Conservation (phyloP, 495 filamentous ascomycete genomes). For the Aspergillus homomorphus region DNA sequence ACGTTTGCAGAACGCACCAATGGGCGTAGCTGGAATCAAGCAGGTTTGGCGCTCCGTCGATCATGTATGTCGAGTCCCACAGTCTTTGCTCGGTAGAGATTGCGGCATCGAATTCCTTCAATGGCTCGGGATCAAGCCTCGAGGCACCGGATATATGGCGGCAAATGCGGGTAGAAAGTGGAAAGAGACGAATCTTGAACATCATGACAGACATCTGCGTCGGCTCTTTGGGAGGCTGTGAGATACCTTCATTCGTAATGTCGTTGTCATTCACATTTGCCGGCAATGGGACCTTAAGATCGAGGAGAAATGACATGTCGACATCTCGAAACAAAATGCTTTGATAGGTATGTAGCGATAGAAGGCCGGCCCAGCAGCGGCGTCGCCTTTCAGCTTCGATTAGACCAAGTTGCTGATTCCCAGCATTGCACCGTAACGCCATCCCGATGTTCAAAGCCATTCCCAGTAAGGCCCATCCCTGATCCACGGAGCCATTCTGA, state of each 20-base stretch:
- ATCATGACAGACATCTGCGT: conserved; percentile 26
- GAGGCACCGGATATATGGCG: conserved; percentile 13
- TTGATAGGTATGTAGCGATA: conserved; percentile 23
- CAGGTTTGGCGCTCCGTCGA: conserved; percentile 17
- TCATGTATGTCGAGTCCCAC: conserved; percentile 20
- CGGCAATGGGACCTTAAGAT: conserved; percentile 10
- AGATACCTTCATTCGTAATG: conserved; percentile 13
- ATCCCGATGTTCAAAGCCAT: conserved; percentile 24
- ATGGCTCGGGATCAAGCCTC: background rate
- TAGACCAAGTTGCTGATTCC: too few relatives aligned
- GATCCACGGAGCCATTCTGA: conserved; percentile 21
- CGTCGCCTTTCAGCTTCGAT: conserved; percentile 18
- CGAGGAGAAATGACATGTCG: conserved; percentile 20
- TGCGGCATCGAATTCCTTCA: conserved; percentile 8
- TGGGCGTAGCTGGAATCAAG: conserved; percentile 19
- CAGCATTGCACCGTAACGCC: conserved; percentile 15
- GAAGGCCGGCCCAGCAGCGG: conserved; percentile 24
- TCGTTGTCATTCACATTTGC: conserved; percentile 22
- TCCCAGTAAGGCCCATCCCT: conserved; percentile 20
- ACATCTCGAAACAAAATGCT: conserved; percentile 21
- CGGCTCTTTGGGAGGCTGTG: conserved; percentile 10
- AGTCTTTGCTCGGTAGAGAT: conserved; percentile 18
- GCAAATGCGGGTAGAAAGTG: conserved; percentile 18
- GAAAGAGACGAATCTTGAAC: conserved; percentile 20
- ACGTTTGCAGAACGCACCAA: conserved; percentile 23